Percentiles rank a stretch among this genome's conserved stretches.
phyloP scores from a whole-genome alignment of 2,329 filamentous ascomycete species.

The Stemphylium beticola region DNA sequence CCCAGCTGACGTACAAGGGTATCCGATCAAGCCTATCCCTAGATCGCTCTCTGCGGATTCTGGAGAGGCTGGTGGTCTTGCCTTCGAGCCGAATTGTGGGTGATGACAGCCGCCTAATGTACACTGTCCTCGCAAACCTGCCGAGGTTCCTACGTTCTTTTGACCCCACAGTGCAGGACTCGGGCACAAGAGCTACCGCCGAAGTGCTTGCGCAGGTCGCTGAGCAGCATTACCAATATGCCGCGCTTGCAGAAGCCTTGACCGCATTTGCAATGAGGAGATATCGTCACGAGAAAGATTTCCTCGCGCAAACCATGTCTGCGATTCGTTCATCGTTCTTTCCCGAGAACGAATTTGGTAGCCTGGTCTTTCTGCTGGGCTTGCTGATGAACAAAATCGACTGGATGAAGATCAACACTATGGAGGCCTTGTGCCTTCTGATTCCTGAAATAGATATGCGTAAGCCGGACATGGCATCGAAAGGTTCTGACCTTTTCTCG shows the following conservation, averaged over 20 bases:
- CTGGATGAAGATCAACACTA: conserved; percentile 92
- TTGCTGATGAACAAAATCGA: conserved; percentile 85
- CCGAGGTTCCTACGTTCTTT: conserved; percentile 83
- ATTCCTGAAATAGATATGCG: conserved; percentile 93
- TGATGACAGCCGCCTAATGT: conserved; percentile 80
- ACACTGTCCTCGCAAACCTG: conserved; percentile 88
- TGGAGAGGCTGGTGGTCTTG: conserved; percentile 79
- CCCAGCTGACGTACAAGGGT: conserved; percentile 88
- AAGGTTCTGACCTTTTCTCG: conserved; percentile 94
- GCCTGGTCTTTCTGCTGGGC: conserved; percentile 88
- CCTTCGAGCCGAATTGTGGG: conserved; percentile 83
- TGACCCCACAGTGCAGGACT: conserved; percentile 66
- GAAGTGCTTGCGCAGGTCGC: conserved; percentile 74
- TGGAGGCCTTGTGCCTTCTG: conserved; percentile 84
- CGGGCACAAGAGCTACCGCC: conserved; percentile 62
- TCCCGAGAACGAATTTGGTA: conserved; percentile 80
- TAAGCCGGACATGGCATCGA: conserved; percentile 84
- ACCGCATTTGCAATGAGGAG: conserved; percentile 71
- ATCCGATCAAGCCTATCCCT: conserved; percentile 85
- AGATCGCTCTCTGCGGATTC: conserved; percentile 74
- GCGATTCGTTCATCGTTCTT: conserved; percentile 81
- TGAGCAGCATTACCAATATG: conserved; percentile 73
- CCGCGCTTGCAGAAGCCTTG: conserved; percentile 71
- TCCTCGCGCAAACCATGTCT: conserved; percentile 74
- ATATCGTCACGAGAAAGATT: conserved; percentile 74